Base-by-base conservation (phyloP, 1,284 basidiomycete genomes). In the Ceratobasidium papillatum region DNA sequence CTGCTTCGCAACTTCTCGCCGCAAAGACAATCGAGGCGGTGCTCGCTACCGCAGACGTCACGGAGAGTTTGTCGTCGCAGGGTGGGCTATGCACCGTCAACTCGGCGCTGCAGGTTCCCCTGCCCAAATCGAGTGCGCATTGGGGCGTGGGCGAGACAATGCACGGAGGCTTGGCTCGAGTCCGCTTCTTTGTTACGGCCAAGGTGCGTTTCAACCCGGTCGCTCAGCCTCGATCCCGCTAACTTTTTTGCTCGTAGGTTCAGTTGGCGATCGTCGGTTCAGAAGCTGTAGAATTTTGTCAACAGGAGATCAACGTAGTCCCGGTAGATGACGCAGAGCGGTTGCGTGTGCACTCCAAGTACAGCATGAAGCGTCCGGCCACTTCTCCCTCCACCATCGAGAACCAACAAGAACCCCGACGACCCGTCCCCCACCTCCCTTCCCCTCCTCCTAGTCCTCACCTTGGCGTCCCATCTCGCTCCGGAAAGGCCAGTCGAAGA, bases 131-230 rank as follows among this genome's bases (percentile, higher is more conserved):
- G 8, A 86, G 69, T 41, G 69, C 58, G 52, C 87, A 90, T 32
- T 94, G 92, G 92, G 87, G 91, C 9, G 86, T 91, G 75, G 92
- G 92, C 19, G 91, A 93, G 82, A 90, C 90, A 25, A 86, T 92
- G 78, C 84, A 87, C 77, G 90, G 90, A 52, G 85, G 87, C 59
- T 80, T 91, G 77, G 88, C 87, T n/a, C 86, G 87, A 54, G 86
- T 94, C 63, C 87, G 86, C 78, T 94, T 91, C 81, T 89, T 89
- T 80, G 83, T 90, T 77, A 87, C 88, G 59, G 85, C 88, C 76
- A 92, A 91, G 86, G 91, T 91, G 77, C 78, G 82, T 79, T 74
- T 69, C 25, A 59, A 19, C 47, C 22, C 41, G 5, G 27, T 30
- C 34, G 12, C 43, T n/a, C 25, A 8, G 36, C 11, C 9, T 41